Conservation (phyloP, 2,329 filamentous ascomycete species). For the Diaporthe vexans region DNA sequence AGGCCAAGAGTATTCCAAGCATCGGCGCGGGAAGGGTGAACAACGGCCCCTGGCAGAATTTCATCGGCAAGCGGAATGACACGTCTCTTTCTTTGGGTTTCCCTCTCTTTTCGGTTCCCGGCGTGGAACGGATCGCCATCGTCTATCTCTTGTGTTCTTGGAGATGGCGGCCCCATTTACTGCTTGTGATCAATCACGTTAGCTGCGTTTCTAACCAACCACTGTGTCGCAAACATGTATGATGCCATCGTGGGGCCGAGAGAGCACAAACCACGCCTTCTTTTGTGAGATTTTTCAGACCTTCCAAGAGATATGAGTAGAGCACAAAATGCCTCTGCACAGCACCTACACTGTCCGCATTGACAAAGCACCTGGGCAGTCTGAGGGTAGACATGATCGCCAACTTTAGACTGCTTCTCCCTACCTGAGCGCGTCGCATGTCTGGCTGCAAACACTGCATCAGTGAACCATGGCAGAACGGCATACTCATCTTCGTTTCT, state of each 20-base stretch:
- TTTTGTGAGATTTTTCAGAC: neutral
- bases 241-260: neutral
- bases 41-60: conserved; percentile 5
- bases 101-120: neutral
- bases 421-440: neutral
- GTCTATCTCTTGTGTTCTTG: conserved; percentile 22
- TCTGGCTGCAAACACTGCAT: neutral
- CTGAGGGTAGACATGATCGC: neutral
- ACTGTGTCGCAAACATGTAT: too few relatives aligned
- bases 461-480: neutral
- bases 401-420: neutral
- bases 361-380: neutral
- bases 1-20: conserved; percentile 27
- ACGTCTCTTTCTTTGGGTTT: conserved; percentile 11
- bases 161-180: conserved; percentile 3
- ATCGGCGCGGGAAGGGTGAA: conserved; percentile 16
- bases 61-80: conserved; percentile 11
- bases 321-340: too few relatives aligned
- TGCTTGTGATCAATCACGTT: neutral
- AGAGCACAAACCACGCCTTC: too few relatives aligned
- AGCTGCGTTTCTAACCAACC: neutral
- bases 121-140: conserved; percentile 10
- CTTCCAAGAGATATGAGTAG: neutral
- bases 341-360: neutral
- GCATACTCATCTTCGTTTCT: neutral